Conservation (phyloP, 371 early-diverging fungal genomes). For the Haplosporangium sp. region DNA sequence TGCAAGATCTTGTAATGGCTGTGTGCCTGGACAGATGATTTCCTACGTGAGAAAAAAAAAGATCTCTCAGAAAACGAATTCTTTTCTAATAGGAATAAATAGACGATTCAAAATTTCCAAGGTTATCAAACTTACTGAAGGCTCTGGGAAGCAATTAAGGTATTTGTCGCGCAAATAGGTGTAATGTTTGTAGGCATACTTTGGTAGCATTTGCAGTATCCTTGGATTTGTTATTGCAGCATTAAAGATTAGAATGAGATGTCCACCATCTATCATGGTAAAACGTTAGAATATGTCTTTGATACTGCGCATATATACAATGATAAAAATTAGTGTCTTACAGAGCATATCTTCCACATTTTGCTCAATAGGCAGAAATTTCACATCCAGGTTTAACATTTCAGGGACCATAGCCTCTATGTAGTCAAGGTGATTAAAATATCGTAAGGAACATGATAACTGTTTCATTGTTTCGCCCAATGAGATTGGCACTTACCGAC, state of each 20-base stretch:
- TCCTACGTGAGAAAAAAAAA: slow-evolving; percentile 18
- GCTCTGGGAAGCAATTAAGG: slow-evolving; percentile 73
- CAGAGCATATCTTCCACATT: slow-evolving; percentile 73
- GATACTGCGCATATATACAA: not conserved
- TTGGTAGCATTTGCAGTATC: slow-evolving; percentile 69
- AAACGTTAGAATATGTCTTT: not conserved
- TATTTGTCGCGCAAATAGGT: slow-evolving; percentile 80
- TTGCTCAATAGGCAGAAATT: slow-evolving; percentile 76
- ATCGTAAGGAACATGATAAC: not conserved
- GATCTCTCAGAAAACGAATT: not conserved
- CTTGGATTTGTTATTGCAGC: slow-evolving; percentile 63
- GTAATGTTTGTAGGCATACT: slow-evolving; percentile 77
- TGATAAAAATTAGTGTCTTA: slow-evolving; percentile 41
- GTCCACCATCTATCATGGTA: slow-evolving; percentile 66
- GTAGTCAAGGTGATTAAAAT: not conserved
- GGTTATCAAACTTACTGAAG: slow-evolving; percentile 52
- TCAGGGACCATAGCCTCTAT: slow-evolving; percentile 60
- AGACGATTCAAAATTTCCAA: not conserved
- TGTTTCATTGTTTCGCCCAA: not conserved
- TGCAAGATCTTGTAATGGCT: slow-evolving; percentile 45
- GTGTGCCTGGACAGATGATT: slow-evolving; percentile 52
- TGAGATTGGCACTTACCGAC: slow-evolving; percentile 60
- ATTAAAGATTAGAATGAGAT: slow-evolving; percentile 79
- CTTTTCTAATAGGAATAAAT: not conserved
- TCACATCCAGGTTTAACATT: slow-evolving; percentile 72